A percentile compares a stretch with the other conserved stretches of the same genome.
These are phyloP conservation scores for Leptoxyphium fumago DNA, from an alignment of 2,329 filamentous ascomycete species.

Conservation along the genomic window DNA sequence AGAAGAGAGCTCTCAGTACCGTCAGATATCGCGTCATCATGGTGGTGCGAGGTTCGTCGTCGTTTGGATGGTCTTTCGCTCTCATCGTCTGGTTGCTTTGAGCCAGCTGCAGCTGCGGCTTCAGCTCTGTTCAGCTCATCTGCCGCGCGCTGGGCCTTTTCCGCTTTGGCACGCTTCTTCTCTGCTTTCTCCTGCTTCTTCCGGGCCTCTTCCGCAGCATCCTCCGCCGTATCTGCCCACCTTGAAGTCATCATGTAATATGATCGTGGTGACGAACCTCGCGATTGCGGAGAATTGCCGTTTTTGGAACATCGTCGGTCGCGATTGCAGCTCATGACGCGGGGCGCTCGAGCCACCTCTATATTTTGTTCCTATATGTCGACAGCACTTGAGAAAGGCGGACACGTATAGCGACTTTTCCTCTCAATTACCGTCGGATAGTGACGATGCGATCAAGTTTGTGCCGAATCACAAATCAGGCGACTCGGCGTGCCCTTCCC, in stretches of 20 bases:
- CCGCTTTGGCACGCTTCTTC: slow-evolving; percentile 69
- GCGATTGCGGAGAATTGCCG: background rate
- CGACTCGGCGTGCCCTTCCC: slow-evolving; percentile 8
- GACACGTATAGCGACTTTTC: background rate
- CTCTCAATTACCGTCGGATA: background rate
- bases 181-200: slow-evolving; percentile 74
- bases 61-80: slow-evolving; percentile 39
- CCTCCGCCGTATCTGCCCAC: slow-evolving; percentile 77
- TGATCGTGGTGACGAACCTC: background rate
- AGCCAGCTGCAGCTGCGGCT: slow-evolving; percentile 20
- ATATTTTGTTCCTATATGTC: background rate
- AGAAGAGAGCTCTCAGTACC: slow-evolving; percentile 36
- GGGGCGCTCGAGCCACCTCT: background rate
- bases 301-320: background rate
- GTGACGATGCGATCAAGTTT: slow-evolving; percentile 15
- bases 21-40: slow-evolving; percentile 7
- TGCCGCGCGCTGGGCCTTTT: slow-evolving; percentile 59
- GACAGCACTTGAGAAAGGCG: too few species aligned
- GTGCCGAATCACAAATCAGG: slow-evolving; percentile 9
- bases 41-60: slow-evolving; percentile 44
- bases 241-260: slow-evolving; percentile 41
- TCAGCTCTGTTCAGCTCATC: slow-evolving; percentile 27
- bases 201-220: slow-evolving; percentile 57
- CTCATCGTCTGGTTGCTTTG: slow-evolving; percentile 10
- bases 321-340: background rate